Evolutionary conservation across 495 filamentous ascomycete genomes (phyloP), one percentile per base, ranked within the genome.

Genomic region (Talaromyces ruber): DNA sequence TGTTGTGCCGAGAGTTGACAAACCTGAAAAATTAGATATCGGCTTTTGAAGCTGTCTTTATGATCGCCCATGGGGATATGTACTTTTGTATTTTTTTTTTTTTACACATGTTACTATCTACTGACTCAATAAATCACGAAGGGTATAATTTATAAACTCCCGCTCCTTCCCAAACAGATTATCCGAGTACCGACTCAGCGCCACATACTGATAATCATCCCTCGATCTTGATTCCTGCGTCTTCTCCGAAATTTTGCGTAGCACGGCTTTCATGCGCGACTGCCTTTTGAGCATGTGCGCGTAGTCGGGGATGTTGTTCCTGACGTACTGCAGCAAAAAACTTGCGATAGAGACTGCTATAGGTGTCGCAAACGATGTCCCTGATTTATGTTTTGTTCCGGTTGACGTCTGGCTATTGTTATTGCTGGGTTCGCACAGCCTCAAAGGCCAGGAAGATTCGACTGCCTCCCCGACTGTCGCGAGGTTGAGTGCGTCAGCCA

Each of bases 271-370:
- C 51, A 53, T 53, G 4, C 21, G 21, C 25, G 51, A 53, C 51
- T 53, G 51, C 3, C 51, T 22, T 53, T 53, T 53, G 3, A 53
- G 51, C 51, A 53, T 53, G 25, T 53, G 24, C 25, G 51, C 22
- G 11, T 51, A 51, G 6, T 51, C 47, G 1, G 47, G 47, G 11
- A 51, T 22, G 22, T 51, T 21, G 21, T 22, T 4, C 8, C 52
- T 26, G 3, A 39, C 61, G 28, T 58, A 64, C 2, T 66, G 63
- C 12, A 66, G 63, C 21, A 66, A 32, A 12, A 66, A 59, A 25
- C 59, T 63, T 14, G 65, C 65, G 30, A 67, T 65, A 3, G 45
- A 64, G 28, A 63, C 65, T 30, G 65, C 65, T 32, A 65, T 63
- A 6, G 65, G 63, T 2, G 59, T 65, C 37, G 63, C 51, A 28